Evolutionary conservation across 176 grass and related monocot species (phyloP).

Genomic region (Eleusine coracana): DNA sequence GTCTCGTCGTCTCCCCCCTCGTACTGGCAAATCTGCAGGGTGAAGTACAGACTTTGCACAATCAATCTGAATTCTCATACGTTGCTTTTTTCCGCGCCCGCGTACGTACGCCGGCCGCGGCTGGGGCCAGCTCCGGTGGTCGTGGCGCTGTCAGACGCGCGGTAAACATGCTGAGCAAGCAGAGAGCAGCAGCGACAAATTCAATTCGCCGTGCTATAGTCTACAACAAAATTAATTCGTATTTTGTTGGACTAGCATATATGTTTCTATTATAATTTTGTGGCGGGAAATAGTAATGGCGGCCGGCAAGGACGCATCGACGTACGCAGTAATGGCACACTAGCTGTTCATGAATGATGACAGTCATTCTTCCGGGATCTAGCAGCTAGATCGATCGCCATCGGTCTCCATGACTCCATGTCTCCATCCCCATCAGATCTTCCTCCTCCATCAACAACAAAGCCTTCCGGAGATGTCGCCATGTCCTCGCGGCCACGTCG

Average conservation of each 20-base stretch:
- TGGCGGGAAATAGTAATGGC: not conserved
- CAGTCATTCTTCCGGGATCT: not conserved
- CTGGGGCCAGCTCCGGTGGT: not conserved
- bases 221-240: not conserved
- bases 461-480: not conserved
- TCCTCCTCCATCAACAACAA: not conserved
- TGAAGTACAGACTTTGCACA: not conserved
- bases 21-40: not conserved
- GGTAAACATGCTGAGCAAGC: not conserved
- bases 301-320: not conserved
- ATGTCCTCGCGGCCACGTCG: not conserved
- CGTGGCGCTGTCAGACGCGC: conserved; percentile 11
- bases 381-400: not conserved
- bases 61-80: not conserved
- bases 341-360: conserved; percentile 32
- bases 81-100: not conserved
- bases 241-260: no score
- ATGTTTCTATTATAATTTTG: not conserved
- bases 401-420: not conserved
- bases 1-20: no score
- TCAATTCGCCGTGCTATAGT: not conserved
- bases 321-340: not conserved
- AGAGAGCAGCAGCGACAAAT: not conserved
- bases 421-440: not conserved
- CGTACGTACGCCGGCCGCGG: not conserved